A percentile compares a stretch with the other conserved stretches of the same genome.
phyloP scores from a whole-genome alignment of 768 basidiomycete genomes.

The Gymnopilus junonius region DNA sequence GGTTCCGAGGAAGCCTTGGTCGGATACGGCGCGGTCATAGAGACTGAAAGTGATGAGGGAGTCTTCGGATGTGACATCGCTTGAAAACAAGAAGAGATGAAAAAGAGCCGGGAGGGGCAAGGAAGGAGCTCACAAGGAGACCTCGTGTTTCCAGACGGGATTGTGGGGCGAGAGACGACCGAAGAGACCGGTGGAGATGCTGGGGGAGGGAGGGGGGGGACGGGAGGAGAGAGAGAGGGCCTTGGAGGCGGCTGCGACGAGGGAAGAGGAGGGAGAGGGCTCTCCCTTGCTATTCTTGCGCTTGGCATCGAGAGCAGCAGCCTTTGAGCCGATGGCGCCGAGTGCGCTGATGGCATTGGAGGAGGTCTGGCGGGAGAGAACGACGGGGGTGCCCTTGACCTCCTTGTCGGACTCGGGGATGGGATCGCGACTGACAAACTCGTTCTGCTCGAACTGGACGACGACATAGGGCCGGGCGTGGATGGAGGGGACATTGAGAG shows the following conservation, averaged over 20 bases:
- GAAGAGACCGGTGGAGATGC: constrained; percentile 53
- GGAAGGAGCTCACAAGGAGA: constrained; percentile 83
- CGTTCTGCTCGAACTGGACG: constrained; percentile 98
- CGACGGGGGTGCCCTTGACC: constrained; percentile 80
- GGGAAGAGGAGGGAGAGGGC: constrained; percentile 44
- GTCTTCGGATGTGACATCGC: constrained; percentile 91
- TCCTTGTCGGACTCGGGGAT: constrained; percentile 86
- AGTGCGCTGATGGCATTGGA: constrained; percentile 70
- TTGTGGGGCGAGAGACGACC: constrained; percentile 76
- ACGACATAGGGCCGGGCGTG: constrained; percentile 88
- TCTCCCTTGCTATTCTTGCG: constrained; percentile 48
- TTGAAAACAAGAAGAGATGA: constrained; percentile 39
- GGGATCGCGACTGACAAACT: constrained; percentile 93
- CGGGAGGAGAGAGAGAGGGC: constrained; percentile 36
- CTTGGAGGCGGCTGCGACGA: constrained; percentile 28
- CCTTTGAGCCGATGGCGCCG: constrained; percentile 60
- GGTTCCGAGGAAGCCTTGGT: constrained; percentile 89
- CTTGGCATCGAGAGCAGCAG: constrained; percentile 39
- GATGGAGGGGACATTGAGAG: constrained; percentile 71
- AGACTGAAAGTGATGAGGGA: constrained; percentile 87
- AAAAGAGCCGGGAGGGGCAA: constrained; percentile 5
- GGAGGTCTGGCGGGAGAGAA: constrained; percentile 50
- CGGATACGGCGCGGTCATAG: constrained; percentile 84
- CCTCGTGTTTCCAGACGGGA: constrained; percentile 99
- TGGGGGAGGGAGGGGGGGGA: constrained; percentile 29